These are phyloP conservation scores for Cynara cardunculus DNA, from an alignment of 129 eudicot species.

Conservation along the genomic window DNA sequence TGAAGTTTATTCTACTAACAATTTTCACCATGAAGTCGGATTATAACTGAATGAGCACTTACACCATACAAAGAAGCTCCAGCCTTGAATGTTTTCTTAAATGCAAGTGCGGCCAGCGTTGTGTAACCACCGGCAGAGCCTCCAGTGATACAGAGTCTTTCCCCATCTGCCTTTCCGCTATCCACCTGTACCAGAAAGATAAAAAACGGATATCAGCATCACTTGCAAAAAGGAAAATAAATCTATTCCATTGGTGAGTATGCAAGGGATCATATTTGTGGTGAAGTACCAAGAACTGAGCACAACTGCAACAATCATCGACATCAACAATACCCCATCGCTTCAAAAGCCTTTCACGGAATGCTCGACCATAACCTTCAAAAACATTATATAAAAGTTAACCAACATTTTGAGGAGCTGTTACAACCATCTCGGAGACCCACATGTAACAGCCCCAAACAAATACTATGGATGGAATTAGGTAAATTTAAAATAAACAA, in stretches of 20 bases:
- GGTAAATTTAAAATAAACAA: not conserved
- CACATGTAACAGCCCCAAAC: not conserved
- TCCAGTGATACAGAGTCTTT: slow-evolving; percentile 88
- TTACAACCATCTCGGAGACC: no score
- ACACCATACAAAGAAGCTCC: slow-evolving; percentile 98
- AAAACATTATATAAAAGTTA: not conserved
- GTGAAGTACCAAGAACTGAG: slow-evolving; percentile 66
- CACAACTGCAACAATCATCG: slow-evolving; percentile 96
- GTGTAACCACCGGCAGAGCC: slow-evolving; percentile 99
- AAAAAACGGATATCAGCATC: not conserved
- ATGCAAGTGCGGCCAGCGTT: slow-evolving; percentile 96
- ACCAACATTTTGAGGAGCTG: no score
- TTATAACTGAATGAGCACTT: slow-evolving; percentile 34
- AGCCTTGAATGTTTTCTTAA: slow-evolving; percentile 72
- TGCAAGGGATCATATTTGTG: not conserved
- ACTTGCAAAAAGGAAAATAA: not conserved
- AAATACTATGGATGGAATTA: not conserved
- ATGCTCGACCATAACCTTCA: slow-evolving; percentile 93
- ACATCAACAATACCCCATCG: slow-evolving; percentile 94
- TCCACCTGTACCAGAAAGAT: slow-evolving; percentile 52
- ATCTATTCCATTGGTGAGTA: not conserved
- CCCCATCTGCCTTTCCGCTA: slow-evolving; percentile 75
- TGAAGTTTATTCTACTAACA: no score
- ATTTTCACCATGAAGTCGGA: not conserved
- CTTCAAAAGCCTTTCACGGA: slow-evolving; percentile 82